Conservation (phyloP, 2,329 filamentous ascomycete species). For the Ophidiomyces ophidiicola region DNA sequence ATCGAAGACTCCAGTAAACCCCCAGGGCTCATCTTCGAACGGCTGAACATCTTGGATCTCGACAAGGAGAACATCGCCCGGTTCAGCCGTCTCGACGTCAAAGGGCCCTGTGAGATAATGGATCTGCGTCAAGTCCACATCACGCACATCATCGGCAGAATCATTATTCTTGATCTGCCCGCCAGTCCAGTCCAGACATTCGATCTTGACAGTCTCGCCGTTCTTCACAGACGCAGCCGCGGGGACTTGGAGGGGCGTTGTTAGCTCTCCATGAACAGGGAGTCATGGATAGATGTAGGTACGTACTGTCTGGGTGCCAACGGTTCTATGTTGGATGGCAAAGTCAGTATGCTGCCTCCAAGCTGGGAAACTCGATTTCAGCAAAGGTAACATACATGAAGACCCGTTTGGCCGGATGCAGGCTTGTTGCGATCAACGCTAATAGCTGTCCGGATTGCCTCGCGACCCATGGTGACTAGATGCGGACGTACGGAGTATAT, state of each 20-base stretch:
- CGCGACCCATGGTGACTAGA: slow-evolving; percentile 27
- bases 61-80: slow-evolving; percentile 71
- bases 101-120: slow-evolving; percentile 88
- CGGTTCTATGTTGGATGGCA: slow-evolving; percentile 58
- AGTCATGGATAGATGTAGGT: not conserved
- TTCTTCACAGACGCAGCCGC: slow-evolving; percentile 60
- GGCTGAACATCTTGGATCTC: slow-evolving; percentile 93
- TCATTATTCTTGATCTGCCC: slow-evolving; percentile 86
- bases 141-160: slow-evolving; percentile 72
- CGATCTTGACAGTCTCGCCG: slow-evolving; percentile 82
- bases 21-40: slow-evolving; percentile 74
- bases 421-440: slow-evolving; percentile 63
- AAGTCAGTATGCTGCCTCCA: not conserved
- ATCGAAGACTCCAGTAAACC: slow-evolving; percentile 74
- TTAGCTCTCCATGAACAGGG: not conserved
- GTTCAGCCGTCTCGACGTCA: slow-evolving; percentile 69
- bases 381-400: slow-evolving; percentile 48
- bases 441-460: slow-evolving; percentile 54
- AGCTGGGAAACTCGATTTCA: slow-evolving; percentile 1
- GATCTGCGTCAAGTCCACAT: slow-evolving; percentile 70
- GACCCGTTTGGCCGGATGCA: slow-evolving; percentile 53
- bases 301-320: slow-evolving; percentile 80
- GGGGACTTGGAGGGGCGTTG: slow-evolving; percentile 49
- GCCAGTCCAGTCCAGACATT: slow-evolving; percentile 68
- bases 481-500: too few species aligned